These are phyloP conservation scores for Paraconiothyrium sp. DNA, from an alignment of 2,329 filamentous ascomycete species.

Conservation along the genomic window DNA sequence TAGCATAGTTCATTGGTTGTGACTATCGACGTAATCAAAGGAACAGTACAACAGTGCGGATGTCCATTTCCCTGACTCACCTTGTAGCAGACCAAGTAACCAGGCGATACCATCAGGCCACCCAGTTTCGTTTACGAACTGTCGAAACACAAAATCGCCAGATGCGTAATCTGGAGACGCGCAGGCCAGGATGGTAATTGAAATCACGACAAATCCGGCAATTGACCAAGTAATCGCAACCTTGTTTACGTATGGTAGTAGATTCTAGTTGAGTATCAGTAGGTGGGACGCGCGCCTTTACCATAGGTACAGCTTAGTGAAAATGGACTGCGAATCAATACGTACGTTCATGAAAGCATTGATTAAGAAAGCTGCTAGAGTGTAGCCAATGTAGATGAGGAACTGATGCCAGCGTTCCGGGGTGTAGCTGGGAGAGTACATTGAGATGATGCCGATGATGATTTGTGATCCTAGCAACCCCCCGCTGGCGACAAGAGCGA, in stretches of 20 bases:
- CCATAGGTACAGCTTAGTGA: background rate
- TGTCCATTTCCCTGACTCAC: constrained; percentile 24
- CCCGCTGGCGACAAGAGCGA: constrained; percentile 71
- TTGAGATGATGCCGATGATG: constrained; percentile 70
- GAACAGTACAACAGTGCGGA: background rate
- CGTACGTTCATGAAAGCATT: constrained; percentile 69
- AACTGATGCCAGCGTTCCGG: constrained; percentile 75
- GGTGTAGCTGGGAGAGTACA: constrained; percentile 68
- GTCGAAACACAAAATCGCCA: constrained; percentile 71
- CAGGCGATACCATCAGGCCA: constrained; percentile 74
- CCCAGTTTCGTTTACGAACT: constrained; percentile 74
- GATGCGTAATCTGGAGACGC: constrained; percentile 71
- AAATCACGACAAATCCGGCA: constrained; percentile 73
- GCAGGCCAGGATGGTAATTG: constrained; percentile 73
- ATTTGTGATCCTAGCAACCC: constrained; percentile 74
- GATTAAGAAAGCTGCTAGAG: constrained; percentile 67
- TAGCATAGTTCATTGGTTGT: background rate
- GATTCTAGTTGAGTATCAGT: constrained; percentile 23
- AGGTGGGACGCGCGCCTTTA: background rate
- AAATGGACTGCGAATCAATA: background rate
- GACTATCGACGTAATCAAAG: background rate
- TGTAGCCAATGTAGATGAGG: constrained; percentile 74
- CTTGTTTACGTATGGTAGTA: constrained; percentile 73
- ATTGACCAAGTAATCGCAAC: constrained; percentile 77
- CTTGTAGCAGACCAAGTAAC: constrained; percentile 62